Base-by-base conservation (phyloP, 495 filamentous ascomycete genomes). In the Recurvomyces mirabilis region DNA sequence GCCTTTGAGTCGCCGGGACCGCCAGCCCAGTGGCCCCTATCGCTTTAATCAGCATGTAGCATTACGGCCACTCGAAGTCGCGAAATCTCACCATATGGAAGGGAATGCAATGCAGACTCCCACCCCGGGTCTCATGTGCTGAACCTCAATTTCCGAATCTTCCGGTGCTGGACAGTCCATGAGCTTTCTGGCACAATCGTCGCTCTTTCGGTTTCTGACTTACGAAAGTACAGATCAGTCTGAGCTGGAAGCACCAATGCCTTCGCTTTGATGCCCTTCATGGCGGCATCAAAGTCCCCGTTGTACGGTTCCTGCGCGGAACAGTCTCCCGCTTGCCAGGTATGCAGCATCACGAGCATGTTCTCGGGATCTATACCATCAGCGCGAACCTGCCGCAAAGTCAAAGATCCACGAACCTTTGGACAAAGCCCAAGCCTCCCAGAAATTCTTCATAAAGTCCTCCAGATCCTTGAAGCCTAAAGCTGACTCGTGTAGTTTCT, bases 191-290 rank as follows among this genome's bases (percentile, higher is more conserved):
- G n/a, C n/a, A n/a, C n/a, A n/a, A n/a, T n/a, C n/a, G n/a, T n/a
- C n/a, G n/a, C n/a, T n/a, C n/a, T n/a, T n/a, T n/a, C n/a, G n/a
- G n/a, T n/a, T n/a, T n/a, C n/a, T n/a, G 2, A 64, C 76, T 64
- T 59, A 78, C 65, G 81, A 57, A 86, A 86, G 54, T 86, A 86
- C 4, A 84, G 63, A 55, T 86, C 81, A 0, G 79, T 83, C 55
- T 81, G 72, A 5, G 62, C 57, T 1, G 81, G 80, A 6, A 84
- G 52, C 7, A 84, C 75, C 20, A 84, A 58, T 0, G 72, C 72
- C 50, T 78, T 81, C 5, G 78, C 79, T 56, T 78, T 78, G 53
- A 83, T 83, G 22, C 68, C 74, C 33, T 68, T 66, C 74, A 84
- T 69, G 0, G 79, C 77, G 30, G 71, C 68, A 41, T 72, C 68